Evolutionary conservation across 192 early-diverging fungal species (phyloP).

Genomic region (Powellomyces hirtus): DNA sequence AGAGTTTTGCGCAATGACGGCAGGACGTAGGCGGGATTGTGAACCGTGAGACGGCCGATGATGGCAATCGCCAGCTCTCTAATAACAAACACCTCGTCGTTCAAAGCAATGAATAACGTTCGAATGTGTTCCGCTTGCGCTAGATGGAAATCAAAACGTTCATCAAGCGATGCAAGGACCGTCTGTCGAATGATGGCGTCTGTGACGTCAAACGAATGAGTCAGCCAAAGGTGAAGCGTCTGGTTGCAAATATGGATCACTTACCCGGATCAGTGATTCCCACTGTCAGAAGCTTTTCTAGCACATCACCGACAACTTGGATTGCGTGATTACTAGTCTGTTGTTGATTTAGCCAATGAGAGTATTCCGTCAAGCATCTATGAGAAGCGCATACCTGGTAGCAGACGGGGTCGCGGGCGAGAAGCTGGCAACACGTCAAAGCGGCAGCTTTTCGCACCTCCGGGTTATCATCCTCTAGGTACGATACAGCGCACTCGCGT

Average conservation of each 20-base stretch:
- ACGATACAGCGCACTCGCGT: conserved; percentile 77
- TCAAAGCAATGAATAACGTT: conserved; percentile 80
- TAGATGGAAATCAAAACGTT: conserved; percentile 83
- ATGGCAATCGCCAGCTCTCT: conserved; percentile 77
- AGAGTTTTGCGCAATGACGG: conserved; percentile 83
- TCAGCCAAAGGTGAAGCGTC: not conserved
- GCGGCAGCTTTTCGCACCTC: conserved; percentile 84
- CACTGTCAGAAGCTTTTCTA: conserved; percentile 85
- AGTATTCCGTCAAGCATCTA: not conserved
- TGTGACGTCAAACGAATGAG: conserved; percentile 9
- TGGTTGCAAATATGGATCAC: conserved; percentile 31
- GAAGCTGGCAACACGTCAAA: conserved; percentile 77
- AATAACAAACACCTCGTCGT: conserved; percentile 89
- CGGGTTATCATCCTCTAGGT: conserved; percentile 73
- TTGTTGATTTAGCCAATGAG: not conserved
- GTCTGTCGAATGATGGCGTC: conserved; percentile 74
- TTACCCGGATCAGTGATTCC: conserved; percentile 85
- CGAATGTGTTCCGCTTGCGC: conserved; percentile 90
- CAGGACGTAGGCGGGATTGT: conserved; percentile 92
- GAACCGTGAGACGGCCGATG: conserved; percentile 79
- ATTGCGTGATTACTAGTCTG: conserved; percentile 64
- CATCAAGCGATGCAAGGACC: conserved; percentile 75
- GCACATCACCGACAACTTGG: conserved; percentile 79
- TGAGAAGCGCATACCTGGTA: conserved; percentile 66
- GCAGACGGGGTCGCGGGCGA: conserved; percentile 79